Evolutionary conservation across 2,329 filamentous ascomycete species (phyloP).

Genomic region (Claviceps spartinae): DNA sequence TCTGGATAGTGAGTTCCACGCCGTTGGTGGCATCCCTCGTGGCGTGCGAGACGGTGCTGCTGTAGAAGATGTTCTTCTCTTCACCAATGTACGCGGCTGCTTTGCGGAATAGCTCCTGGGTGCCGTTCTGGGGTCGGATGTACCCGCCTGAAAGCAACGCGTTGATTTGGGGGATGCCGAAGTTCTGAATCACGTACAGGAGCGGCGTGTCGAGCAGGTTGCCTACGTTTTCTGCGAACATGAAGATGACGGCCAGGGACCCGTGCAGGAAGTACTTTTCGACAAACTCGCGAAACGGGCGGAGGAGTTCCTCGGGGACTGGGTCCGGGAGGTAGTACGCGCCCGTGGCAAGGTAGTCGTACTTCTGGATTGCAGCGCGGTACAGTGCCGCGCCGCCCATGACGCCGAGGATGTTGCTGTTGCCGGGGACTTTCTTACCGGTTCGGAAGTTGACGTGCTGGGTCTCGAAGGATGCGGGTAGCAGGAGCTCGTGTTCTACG

Average conservation of each 20-base stretch:
- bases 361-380: constrained; percentile 1
- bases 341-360: constrained; percentile 1
- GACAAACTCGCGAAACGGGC: constrained; percentile 28
- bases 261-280: constrained; percentile 26
- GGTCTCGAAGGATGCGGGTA: constrained; percentile 7
- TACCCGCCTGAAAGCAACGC: constrained; percentile 4
- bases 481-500: constrained; percentile 8
- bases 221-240: constrained; percentile 24
- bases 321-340: constrained; percentile 23
- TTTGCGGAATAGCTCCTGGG: constrained; percentile 12
- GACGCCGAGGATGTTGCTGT: not conserved
- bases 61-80: constrained; percentile 12
- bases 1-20: constrained; percentile 15
- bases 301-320: constrained; percentile 29
- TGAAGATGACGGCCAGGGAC: constrained; percentile 20
- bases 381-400: not conserved
- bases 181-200: constrained; percentile 25
- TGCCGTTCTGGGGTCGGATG: constrained; percentile 5
- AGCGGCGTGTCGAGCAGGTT: constrained; percentile 24
- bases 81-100: constrained; percentile 15
- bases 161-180: constrained; percentile 8
- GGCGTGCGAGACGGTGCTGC: constrained; percentile 11
- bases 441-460: constrained; percentile 11
- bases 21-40: constrained; percentile 9
- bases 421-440: not conserved